Evolutionary conservation across 192 early-diverging fungal genomes (phyloP).

Genomic region (Pilaira anomala): DNA sequence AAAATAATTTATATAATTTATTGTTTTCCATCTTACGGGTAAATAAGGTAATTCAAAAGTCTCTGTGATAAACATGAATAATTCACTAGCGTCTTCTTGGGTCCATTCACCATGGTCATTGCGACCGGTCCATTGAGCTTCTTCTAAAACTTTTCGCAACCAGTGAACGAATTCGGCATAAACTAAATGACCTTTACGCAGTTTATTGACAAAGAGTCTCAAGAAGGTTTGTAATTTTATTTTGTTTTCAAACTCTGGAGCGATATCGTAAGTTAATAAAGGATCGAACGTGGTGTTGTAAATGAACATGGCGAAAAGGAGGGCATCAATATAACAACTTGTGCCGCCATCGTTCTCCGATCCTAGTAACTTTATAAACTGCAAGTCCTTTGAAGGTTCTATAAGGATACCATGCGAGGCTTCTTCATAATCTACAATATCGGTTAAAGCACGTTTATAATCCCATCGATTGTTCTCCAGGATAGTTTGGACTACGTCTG

Average conservation of each 20-base stretch:
- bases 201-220: slow-evolving; percentile 54
- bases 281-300: slow-evolving; percentile 56
- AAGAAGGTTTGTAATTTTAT: slow-evolving; percentile 52
- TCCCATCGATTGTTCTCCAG: slow-evolving; percentile 37
- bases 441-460: slow-evolving; percentile 15
- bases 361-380: slow-evolving; percentile 41
- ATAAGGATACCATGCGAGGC: slow-evolving; percentile 36
- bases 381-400: not conserved
- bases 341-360: slow-evolving; percentile 60
- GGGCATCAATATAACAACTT: slow-evolving; percentile 65
- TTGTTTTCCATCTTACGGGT: slow-evolving; percentile 43
- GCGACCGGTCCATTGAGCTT: slow-evolving; percentile 47
- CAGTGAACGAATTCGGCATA: slow-evolving; percentile 48
- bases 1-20: not conserved
- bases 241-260: slow-evolving; percentile 9
- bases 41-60: slow-evolving; percentile 64
- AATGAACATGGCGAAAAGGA: slow-evolving; percentile 68
- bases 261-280: slow-evolving; percentile 36
- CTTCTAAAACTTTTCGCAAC: slow-evolving; percentile 46
- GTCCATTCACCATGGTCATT: slow-evolving; percentile 19
- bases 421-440: slow-evolving; percentile 31
- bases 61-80: slow-evolving; percentile 66
- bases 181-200: slow-evolving; percentile 59
- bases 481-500: slow-evolving; percentile 8
- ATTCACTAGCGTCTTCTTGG: slow-evolving; percentile 69